Percentiles rank a stretch among this genome's conserved stretches.
These are phyloP conservation scores for Apophysomyces elegans DNA, from an alignment of 371 early-diverging fungal genomes.

Conservation along the genomic window DNA sequence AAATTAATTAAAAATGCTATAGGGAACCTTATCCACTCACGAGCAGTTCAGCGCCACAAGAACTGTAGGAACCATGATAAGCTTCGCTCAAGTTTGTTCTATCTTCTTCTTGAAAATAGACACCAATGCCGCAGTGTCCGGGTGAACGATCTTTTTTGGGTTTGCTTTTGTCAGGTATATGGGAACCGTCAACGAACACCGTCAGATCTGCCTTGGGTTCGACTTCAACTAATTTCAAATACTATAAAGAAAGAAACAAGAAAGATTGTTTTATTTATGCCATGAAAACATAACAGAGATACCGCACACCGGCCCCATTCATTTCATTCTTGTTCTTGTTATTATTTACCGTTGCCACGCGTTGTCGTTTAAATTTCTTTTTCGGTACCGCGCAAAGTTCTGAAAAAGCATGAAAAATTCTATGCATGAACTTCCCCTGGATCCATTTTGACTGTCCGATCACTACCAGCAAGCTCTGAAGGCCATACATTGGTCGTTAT, in stretches of 20 bases:
- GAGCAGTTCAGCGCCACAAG: neutral
- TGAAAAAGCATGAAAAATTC: neutral
- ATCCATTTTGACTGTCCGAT: neutral
- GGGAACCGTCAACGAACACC: neutral
- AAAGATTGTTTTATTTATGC: too few relatives aligned
- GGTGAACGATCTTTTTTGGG: neutral
- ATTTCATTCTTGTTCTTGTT: neutral
- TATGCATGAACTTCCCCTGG: too few relatives aligned
- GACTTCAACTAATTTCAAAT: neutral
- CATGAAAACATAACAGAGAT: too few relatives aligned
- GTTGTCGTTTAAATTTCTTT: neutral
- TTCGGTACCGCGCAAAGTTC: neutral
- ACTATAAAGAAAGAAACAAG: neutral
- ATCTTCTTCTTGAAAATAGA: neutral
- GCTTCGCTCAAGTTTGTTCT: neutral
- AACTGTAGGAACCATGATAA: neutral
- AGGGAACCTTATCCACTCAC: neutral
- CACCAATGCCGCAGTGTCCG: neutral
- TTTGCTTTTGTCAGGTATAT: neutral
- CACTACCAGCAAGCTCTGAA: neutral
- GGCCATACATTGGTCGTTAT: neutral
- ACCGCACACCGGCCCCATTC: neutral
- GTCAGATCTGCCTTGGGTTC: neutral
- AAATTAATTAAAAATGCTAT: too few relatives aligned
- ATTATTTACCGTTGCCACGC: neutral